phyloP scores from a whole-genome alignment of 495 filamentous ascomycete species.

The Chlorociboria aeruginascens region DNA sequence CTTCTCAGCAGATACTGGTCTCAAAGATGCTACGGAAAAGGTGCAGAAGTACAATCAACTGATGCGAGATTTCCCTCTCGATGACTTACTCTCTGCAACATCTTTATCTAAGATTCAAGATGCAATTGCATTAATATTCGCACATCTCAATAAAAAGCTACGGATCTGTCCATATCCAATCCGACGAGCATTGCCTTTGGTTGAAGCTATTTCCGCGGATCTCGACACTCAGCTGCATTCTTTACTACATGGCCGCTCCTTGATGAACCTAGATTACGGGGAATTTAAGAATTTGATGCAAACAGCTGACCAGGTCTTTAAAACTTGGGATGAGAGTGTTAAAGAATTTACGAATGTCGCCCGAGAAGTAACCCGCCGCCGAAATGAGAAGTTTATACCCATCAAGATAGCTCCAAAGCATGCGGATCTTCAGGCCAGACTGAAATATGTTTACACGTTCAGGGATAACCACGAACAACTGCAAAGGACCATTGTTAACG shows the following conservation, averaged over 20 bases:
- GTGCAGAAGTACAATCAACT: constrained; percentile 98
- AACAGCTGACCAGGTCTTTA: constrained; percentile 73
- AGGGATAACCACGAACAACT: constrained; percentile 94
- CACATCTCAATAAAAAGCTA: constrained; percentile 91
- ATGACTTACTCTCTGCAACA: constrained; percentile 86
- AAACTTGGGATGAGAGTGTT: constrained; percentile 84
- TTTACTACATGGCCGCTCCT: constrained; percentile 69
- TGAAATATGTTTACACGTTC: constrained; percentile 91
- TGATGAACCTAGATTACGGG: constrained; percentile 83
- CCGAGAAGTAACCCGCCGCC: constrained; percentile 77
- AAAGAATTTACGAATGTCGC: constrained; percentile 98
- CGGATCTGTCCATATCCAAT: constrained; percentile 92
- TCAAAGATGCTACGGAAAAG: constrained; percentile 87
- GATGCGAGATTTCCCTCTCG: constrained; percentile 88
- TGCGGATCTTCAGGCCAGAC: constrained; percentile 69
- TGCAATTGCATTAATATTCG: constrained; percentile 75
- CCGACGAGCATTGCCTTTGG: constrained; percentile 79
- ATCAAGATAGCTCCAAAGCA: constrained; percentile 88
- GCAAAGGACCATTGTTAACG: constrained; percentile 88
- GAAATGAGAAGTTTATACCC: constrained; percentile 94
- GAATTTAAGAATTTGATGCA: constrained; percentile 83
- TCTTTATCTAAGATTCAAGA: constrained; percentile 85
- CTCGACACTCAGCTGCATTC: constrained; percentile 75
- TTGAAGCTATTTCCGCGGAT: constrained; percentile 94
- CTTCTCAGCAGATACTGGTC: constrained; percentile 85